Percentiles rank a stretch among this genome's conserved stretches.
These are phyloP conservation scores for Aspergillus hancockii DNA, from an alignment of 495 filamentous ascomycete species.

Conservation along the genomic window DNA sequence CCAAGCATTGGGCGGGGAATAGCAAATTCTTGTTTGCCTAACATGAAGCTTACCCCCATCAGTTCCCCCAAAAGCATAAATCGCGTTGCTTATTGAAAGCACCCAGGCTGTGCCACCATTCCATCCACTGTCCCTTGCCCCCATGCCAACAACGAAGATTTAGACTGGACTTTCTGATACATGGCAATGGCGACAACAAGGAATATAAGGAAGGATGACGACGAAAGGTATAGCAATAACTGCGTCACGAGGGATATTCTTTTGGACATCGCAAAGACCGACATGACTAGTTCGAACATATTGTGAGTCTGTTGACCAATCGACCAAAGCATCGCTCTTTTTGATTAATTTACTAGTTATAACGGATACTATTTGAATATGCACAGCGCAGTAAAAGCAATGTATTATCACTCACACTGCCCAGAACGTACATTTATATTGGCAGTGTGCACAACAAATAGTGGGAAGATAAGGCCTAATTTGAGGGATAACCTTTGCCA, in stretches of 20 bases:
- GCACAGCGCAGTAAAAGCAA: no score
- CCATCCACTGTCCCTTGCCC: constrained; percentile 32
- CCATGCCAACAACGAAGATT: constrained; percentile 19
- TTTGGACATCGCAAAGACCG: constrained; percentile 23
- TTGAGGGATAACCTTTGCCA: no score
- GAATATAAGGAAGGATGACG: constrained; percentile 18
- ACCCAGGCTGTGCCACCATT: constrained; percentile 37
- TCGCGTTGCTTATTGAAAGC: constrained; percentile 34
- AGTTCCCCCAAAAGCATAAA: constrained; percentile 32
- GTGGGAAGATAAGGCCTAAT: no score
- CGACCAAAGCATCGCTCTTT: neutral
- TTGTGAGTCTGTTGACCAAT: neutral
- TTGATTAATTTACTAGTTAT: constrained; percentile 8
- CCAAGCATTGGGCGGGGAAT: neutral
- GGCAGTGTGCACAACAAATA: no score
- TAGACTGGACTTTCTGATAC: constrained; percentile 17
- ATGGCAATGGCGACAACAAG: constrained; percentile 27
- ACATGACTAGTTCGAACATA: constrained; percentile 17
- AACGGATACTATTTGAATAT: no score
- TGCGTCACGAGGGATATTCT: constrained; percentile 21
- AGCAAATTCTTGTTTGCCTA: neutral
- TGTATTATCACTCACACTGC: no score
- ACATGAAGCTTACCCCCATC: constrained; percentile 29
- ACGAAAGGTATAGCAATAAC: constrained; percentile 25
- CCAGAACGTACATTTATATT: no score